A percentile compares a stretch with the other conserved stretches of the same genome.
Evolutionary conservation across 768 basidiomycete species (phyloP).

Genomic region (Pleurotus citrinopileatus): DNA sequence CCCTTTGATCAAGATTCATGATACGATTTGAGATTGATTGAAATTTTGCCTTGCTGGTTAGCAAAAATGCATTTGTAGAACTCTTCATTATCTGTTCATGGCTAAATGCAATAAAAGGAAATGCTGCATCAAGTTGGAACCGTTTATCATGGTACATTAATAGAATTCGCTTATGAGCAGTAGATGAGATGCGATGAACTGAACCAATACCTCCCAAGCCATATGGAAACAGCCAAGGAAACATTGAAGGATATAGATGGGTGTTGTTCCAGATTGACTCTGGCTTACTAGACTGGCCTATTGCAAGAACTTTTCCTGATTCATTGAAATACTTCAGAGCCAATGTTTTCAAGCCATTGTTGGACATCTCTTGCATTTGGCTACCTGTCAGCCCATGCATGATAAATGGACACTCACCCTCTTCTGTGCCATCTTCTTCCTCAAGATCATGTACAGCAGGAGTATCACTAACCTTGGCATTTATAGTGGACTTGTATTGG

Average conservation of each 20-base stretch:
- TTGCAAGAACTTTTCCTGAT: constrained; percentile 13
- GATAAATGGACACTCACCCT: constrained; percentile 1
- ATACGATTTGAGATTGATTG: constrained; percentile 20
- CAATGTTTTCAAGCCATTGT: constrained; percentile 15
- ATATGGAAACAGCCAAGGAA: constrained; percentile 29
- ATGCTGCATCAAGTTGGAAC: constrained; percentile 30
- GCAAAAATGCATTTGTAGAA: constrained; percentile 23
- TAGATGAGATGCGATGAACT: constrained; percentile 15
- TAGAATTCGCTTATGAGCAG: constrained; percentile 21
- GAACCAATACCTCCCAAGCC: constrained; percentile 29
- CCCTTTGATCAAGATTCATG: constrained; percentile 17
- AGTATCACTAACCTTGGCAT: not conserved
- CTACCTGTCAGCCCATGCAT: constrained; percentile 22
- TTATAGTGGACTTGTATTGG: constrained; percentile 6
- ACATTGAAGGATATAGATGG: constrained; percentile 31
- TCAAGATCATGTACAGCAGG: constrained; percentile 19
- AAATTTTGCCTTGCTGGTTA: constrained; percentile 25
- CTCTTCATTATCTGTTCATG: constrained; percentile 4
- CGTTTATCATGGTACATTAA: constrained; percentile 38
- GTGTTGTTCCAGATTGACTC: constrained; percentile 32
- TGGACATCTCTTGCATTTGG: constrained; percentile 12
- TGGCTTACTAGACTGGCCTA: constrained; percentile 23
- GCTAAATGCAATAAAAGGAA: not conserved
- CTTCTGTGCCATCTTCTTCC: constrained; percentile 17
- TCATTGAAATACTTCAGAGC: constrained; percentile 25